phyloP scores from a whole-genome alignment of 306 rosid genomes.

The Trifolium subterraneum region DNA sequence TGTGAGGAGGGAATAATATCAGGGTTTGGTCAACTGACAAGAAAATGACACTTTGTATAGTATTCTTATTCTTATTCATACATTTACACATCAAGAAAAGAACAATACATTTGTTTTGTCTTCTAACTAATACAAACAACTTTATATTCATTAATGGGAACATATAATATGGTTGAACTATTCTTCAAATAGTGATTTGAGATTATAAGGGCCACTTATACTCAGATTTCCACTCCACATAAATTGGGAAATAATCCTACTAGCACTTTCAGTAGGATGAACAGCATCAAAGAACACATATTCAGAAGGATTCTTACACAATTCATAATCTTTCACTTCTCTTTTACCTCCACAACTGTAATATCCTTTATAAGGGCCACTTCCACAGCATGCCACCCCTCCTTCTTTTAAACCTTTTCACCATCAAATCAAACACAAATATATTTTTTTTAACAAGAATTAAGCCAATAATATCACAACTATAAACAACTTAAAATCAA shows the following conservation, averaged over 20 bases:
- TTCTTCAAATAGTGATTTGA: slow-evolving; percentile 36
- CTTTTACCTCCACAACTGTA: slow-evolving; percentile 66
- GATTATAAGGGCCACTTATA: slow-evolving; percentile 32
- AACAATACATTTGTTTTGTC: neutral
- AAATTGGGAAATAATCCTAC: slow-evolving; percentile 44
- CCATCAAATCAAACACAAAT: neutral
- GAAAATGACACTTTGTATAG: neutral
- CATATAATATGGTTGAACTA: neutral
- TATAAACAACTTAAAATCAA: too few relatives aligned
- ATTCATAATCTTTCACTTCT: slow-evolving; percentile 42
- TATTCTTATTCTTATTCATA: neutral
- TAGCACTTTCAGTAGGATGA: slow-evolving; percentile 57
- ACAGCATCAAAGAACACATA: slow-evolving; percentile 57
- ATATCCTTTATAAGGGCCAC: slow-evolving; percentile 54
- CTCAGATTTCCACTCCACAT: slow-evolving; percentile 50
- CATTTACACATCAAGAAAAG: neutral
- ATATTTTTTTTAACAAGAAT: too few relatives aligned
- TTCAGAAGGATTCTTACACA: slow-evolving; percentile 54
- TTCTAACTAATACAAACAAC: neutral
- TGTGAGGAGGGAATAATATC: too few relatives aligned
- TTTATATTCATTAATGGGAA: neutral
- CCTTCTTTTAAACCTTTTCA: slow-evolving; percentile 58
- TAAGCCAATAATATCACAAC: neutral
- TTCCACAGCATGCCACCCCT: slow-evolving; percentile 63
- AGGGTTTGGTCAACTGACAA: neutral